These are phyloP conservation scores for Beta vulgaris DNA, from an alignment of 148 eudicot genomes.

Conservation along the genomic window DNA sequence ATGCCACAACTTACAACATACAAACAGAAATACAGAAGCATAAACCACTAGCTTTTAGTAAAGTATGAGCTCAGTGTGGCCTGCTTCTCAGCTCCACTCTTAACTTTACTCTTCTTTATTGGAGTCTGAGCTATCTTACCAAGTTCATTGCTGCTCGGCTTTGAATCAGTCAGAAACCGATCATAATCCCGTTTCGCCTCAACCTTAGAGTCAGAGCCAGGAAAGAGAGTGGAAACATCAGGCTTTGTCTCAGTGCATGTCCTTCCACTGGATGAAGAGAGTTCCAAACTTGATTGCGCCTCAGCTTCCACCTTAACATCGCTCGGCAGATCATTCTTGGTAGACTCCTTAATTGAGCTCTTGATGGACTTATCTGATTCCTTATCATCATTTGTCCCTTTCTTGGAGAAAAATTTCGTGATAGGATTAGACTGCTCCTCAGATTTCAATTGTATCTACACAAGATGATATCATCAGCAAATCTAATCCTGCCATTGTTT, in stretches of 20 bases:
- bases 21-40: not conserved
- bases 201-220: slow-evolving; percentile 25
- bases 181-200: slow-evolving; percentile 53
- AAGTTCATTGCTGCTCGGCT: slow-evolving; percentile 25
- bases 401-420: slow-evolving; percentile 73
- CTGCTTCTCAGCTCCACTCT: slow-evolving; percentile 52
- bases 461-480: slow-evolving; percentile 3
- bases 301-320: slow-evolving; percentile 46
- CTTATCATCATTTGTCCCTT: slow-evolving; percentile 26
- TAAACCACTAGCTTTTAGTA: slow-evolving; percentile 42
- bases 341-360: slow-evolving; percentile 24
- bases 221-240: slow-evolving; percentile 16
- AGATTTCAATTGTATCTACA: slow-evolving; percentile 65
- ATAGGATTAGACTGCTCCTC: slow-evolving; percentile 54
- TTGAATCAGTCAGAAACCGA: slow-evolving; percentile 36
- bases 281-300: slow-evolving; percentile 15
- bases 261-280: not conserved
- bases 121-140: slow-evolving; percentile 36
- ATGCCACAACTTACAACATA: slow-evolving; percentile 10
- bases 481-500: not conserved
- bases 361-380: slow-evolving; percentile 29
- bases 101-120: slow-evolving; percentile 43
- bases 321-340: slow-evolving; percentile 21
- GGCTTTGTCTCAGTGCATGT: slow-evolving; percentile 26
- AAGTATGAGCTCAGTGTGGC: slow-evolving; percentile 68